Base-by-base conservation (phyloP, 106 monocot species). In the Xerophyta viscosa region DNA sequence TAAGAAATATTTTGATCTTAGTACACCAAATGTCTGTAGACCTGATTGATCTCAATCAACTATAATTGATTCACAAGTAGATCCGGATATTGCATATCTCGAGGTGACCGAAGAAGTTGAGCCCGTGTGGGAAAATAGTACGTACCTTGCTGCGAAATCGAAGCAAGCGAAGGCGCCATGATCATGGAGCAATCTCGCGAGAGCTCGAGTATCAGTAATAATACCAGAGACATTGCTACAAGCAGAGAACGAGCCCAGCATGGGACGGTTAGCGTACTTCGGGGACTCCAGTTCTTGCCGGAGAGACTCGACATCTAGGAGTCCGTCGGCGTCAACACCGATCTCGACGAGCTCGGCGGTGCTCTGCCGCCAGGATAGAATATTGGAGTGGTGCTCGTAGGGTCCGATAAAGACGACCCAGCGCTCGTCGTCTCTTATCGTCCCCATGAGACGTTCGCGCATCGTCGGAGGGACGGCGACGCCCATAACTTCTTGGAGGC, bases 321-420 rank as follows among this genome's bases (percentile, higher is more conserved):
- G n/a, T 2, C 66, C 70, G 2, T 60, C 36, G 31, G 30, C 56
- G 20, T 80, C 66, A 0, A 53, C 6, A 1, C 80, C 80, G 26
- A 80, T 75, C 62, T 79, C 69, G 13, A 79, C 60, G 30, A 79
- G 65, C 37, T 79, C 73, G 0, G 73, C 79, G 0, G 48, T 8
- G 68, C 65, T 79, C 55, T 79, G 69, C 27, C 69, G 52, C 79
- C 79, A 79, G 13, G 79, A 73, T 25, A 79, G 73, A 25, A 79
- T 47, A 43, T 79, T 79, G 24, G 79, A 79, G 44, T 79, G 79
- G 61, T 79, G 79, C 64, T 79, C 79, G 25, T 56, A 55, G 0
- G 79, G 79, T 9, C 79, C 79, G 4, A 79, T 23, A n/a, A 79
- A 79, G 6, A 73, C 79, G 0, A 79, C 79, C 79, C 79, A 79